These are phyloP conservation scores for Aspergillus flavus DNA, from an alignment of 2,329 filamentous ascomycete genomes.

Conservation along the genomic window DNA sequence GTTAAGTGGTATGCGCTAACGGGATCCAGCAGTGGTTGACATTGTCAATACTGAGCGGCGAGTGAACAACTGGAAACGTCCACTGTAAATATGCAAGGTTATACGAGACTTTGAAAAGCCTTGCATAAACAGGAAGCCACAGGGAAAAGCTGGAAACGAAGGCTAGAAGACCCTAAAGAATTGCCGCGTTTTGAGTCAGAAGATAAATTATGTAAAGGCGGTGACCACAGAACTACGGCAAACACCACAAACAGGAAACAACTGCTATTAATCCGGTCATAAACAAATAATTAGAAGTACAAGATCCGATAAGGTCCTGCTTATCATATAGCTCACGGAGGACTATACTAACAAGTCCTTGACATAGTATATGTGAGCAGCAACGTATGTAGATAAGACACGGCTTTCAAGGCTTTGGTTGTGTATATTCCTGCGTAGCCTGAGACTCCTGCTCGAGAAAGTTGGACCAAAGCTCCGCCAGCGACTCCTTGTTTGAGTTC, in stretches of 20 bases:
- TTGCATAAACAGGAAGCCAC: constrained; percentile 23
- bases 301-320: constrained; percentile 15
- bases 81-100: constrained; percentile 7
- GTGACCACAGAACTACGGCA: constrained; percentile 11
- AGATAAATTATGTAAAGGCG: constrained; percentile 12
- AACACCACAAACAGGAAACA: constrained; percentile 9
- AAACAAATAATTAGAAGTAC: constrained; percentile 1
- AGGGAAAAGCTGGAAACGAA: not conserved
- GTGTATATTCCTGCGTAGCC: constrained; percentile 29
- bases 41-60: constrained; percentile 22
- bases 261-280: not conserved
- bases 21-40: constrained; percentile 26
- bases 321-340: constrained; percentile 16
- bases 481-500: constrained; percentile 67
- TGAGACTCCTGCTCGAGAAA: constrained; percentile 77
- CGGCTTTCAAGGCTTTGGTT: constrained; percentile 17
- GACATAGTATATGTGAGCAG: not conserved
- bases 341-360: not conserved
- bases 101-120: constrained; percentile 14
- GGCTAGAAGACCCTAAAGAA: not conserved
- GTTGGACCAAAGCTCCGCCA: constrained; percentile 91
- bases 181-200: not conserved
- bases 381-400: not conserved
- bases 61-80: not conserved
- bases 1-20: not conserved